Percentiles rank a stretch among this genome's conserved stretches.
Conservation (phyloP, 148 eudicot genomes). For the Dysphania ambrosioides region DNA sequence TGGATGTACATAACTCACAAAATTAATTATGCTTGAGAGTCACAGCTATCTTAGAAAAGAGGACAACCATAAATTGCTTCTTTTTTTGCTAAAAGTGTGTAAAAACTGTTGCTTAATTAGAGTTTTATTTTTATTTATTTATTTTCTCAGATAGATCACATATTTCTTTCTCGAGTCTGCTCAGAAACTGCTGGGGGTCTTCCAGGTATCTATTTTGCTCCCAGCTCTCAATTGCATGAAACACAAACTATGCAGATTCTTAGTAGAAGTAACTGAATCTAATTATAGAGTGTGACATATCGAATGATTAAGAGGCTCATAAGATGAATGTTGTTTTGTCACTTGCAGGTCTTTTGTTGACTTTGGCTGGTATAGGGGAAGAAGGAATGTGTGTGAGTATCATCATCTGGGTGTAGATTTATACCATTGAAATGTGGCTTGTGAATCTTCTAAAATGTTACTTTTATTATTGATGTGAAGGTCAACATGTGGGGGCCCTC, state of each 20-base stretch:
- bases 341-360: conserved; percentile 71
- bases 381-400: conserved; percentile 84
- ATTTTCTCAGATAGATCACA: conserved; percentile 80
- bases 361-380: conserved; percentile 88
- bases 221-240: not conserved
- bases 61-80: not conserved
- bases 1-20: not conserved
- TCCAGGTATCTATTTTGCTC: conserved; percentile 56
- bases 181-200: conserved; percentile 97
- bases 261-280: not conserved
- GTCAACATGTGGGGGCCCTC: conserved; percentile 93
- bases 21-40: not conserved
- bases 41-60: not conserved
- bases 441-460: not conserved
- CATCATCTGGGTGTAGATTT: conserved; percentile 9
- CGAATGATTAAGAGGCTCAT: conserved; percentile 4
- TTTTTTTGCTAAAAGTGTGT: not conserved
- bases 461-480: conserved; percentile 38
- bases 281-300: not conserved
- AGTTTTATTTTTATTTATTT: no score
- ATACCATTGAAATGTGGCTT: conserved; percentile 3
- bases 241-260: not conserved
- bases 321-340: conserved; percentile 15
- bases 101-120: conserved; percentile 12
- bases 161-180: conserved; percentile 91